These are phyloP conservation scores for Pleodorina starrii DNA, from an alignment of 139 green algal genomes.

Conservation along the genomic window DNA sequence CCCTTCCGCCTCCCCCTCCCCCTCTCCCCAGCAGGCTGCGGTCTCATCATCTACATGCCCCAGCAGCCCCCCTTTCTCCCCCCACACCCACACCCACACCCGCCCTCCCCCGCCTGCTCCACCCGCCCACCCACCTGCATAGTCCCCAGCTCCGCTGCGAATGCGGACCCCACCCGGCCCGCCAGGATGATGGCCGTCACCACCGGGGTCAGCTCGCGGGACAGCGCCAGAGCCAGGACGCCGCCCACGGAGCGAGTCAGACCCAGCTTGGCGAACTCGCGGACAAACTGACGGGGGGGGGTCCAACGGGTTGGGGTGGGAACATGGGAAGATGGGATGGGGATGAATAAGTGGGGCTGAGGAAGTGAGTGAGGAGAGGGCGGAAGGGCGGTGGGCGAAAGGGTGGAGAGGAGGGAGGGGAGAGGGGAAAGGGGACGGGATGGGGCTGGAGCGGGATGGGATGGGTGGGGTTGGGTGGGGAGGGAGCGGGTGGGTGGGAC, in stretches of 20 bases:
- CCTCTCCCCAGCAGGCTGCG: no score
- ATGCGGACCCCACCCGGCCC: conserved; percentile 94
- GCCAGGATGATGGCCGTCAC: conserved; percentile 99
- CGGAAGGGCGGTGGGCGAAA: no score
- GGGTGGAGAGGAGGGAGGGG: no score
- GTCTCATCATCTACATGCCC: no score
- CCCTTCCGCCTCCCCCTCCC: no score
- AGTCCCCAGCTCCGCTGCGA: conserved; percentile 98
- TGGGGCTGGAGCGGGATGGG: background rate
- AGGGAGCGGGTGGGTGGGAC: background rate
- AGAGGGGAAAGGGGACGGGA: no score
- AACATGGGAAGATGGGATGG: background rate
- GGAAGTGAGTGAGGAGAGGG: no score
- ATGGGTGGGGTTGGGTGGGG: background rate
- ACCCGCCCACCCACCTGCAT: no score
- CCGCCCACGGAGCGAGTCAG: conserved; percentile 96
- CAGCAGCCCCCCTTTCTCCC: no score
- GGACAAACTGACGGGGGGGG: conserved; percentile 96
- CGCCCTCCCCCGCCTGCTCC: no score
- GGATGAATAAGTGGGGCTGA: background rate
- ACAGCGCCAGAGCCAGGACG: conserved; percentile 95
- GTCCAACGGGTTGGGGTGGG: no score
- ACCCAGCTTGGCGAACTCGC: conserved; percentile 95
- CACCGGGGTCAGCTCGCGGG: conserved; percentile 96
- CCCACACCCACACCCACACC: no score